phyloP scores from a whole-genome alignment of 495 filamentous ascomycete species.

The Xylaria longipes region DNA sequence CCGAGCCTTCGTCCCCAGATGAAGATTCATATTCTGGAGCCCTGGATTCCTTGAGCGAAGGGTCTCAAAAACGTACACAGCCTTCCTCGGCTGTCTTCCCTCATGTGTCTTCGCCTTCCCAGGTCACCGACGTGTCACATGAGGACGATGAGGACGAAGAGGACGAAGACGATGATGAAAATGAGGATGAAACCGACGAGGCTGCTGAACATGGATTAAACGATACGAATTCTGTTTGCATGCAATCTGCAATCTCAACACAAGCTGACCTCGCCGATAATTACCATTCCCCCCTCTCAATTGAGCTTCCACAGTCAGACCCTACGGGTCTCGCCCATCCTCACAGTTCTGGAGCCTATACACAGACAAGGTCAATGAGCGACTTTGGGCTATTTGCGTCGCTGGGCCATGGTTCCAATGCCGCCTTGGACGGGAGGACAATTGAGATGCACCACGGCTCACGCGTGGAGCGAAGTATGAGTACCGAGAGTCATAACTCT shows the following conservation, averaged over 20 bases:
- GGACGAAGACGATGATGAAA: conserved; percentile 29
- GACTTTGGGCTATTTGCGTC: conserved; percentile 24
- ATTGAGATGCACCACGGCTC: neutral
- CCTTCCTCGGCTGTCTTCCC: conserved; percentile 48
- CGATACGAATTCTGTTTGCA: conserved; percentile 8
- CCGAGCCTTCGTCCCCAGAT: conserved; percentile 45
- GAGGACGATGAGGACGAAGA: conserved; percentile 39
- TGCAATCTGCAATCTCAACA: conserved; percentile 6
- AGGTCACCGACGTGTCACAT: conserved; percentile 25
- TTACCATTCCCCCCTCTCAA: conserved; percentile 20
- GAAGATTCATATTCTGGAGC: conserved; percentile 32
- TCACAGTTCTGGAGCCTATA: conserved; percentile 6
- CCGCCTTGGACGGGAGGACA: neutral
- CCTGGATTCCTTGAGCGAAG: conserved; percentile 40
- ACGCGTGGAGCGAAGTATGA: conserved; percentile 26
- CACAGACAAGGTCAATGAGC: conserved; percentile 27
- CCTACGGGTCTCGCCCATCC: neutral
- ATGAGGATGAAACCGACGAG: conserved; percentile 13
- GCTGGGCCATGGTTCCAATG: neutral
- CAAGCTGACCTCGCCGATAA: conserved; percentile 4
- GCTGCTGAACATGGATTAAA: neutral
- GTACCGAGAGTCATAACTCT: conserved; percentile 11
- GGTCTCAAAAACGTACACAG: conserved; percentile 40
- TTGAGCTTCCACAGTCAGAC: conserved; percentile 16
- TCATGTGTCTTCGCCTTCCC: conserved; percentile 30